Conservation (phyloP, 78 protist species). For the Pigoraptor vietnamica region DNA sequence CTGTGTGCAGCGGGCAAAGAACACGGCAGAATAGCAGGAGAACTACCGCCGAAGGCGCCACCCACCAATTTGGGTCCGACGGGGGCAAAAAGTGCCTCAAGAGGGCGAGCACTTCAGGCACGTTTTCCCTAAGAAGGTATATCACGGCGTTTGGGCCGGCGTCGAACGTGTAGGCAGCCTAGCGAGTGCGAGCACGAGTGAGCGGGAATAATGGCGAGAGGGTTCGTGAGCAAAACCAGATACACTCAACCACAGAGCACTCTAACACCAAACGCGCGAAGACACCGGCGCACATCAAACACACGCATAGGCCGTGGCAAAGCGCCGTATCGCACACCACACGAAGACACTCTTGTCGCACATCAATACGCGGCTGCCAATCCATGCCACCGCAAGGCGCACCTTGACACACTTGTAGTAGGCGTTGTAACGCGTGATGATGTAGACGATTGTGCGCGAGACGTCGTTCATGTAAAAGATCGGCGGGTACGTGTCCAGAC, state of each 20-base stretch:
- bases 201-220: neutral
- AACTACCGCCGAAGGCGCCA: too few species aligned
- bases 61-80: too few species aligned
- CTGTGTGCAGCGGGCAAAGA: too few species aligned
- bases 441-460: conserved; percentile 56
- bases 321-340: too few species aligned
- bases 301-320: too few species aligned
- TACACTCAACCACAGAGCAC: neutral
- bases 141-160: conserved; percentile 98
- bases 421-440: conserved; percentile 63
- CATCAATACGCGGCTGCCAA: too few species aligned
- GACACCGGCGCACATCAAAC: too few species aligned
- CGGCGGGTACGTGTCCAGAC: conserved; percentile 90
- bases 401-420: neutral
- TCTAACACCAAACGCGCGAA: too few species aligned
- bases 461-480: conserved; percentile 86
- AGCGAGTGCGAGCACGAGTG: neutral
- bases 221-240: neutral
- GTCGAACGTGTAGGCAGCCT: conserved; percentile 96
- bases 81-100: conserved; percentile 53
- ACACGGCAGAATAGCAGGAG: too few species aligned
- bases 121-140: conserved; percentile 34
- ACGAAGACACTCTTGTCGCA: too few species aligned
- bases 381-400: too few species aligned
- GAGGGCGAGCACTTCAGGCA: conserved; percentile 31